A percentile compares a stretch with the other conserved stretches of the same genome.
Conservation (phyloP, 805 yeast species). For the Metschnikowia orientalis region DNA sequence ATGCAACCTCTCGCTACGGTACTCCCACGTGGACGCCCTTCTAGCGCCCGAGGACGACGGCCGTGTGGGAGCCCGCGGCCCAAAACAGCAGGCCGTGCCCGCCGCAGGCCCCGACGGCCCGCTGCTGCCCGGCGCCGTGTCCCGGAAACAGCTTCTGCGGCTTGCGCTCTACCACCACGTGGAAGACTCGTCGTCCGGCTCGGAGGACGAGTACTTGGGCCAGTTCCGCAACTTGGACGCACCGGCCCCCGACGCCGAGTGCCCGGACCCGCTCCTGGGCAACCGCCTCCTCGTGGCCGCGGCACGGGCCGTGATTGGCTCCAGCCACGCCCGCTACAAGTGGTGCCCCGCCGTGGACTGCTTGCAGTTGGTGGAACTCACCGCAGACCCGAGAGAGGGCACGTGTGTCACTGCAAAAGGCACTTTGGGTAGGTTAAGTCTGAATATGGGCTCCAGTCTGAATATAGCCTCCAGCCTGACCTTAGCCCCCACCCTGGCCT, state of each 20-base stretch:
- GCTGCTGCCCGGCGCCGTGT: no score
- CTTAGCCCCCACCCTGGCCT: no score
- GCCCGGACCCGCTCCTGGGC: conserved; percentile 8
- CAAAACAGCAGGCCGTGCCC: not conserved
- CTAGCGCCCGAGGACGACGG: no score
- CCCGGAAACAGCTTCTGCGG: conserved; percentile 1
- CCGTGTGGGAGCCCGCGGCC: not conserved
- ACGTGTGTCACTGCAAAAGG: conserved; percentile 21
- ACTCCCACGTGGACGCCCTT: conserved; percentile 32
- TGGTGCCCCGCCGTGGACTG: conserved; percentile 92
- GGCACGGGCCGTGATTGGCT: conserved; percentile 12
- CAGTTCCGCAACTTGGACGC: conserved; percentile 2
- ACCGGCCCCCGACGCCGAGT: conserved; percentile 1
- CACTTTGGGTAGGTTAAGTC: no score
- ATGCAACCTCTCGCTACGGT: conserved; percentile 43
- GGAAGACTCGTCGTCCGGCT: conserved; percentile 1
- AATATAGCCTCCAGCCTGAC: no score
- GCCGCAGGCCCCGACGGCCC: no score
- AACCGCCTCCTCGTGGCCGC: conserved; percentile 12
- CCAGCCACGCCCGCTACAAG: conserved; percentile 40
- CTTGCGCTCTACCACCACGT: conserved; percentile 1
- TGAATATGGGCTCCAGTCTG: not conserved
- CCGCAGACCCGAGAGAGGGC: conserved; percentile 8
- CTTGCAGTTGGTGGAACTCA: conserved; percentile 46
- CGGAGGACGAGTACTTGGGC: conserved; percentile 2